These are phyloP conservation scores for Eucalyptus dawsonii DNA, from an alignment of 345 rosid species.

Conservation along the genomic window DNA sequence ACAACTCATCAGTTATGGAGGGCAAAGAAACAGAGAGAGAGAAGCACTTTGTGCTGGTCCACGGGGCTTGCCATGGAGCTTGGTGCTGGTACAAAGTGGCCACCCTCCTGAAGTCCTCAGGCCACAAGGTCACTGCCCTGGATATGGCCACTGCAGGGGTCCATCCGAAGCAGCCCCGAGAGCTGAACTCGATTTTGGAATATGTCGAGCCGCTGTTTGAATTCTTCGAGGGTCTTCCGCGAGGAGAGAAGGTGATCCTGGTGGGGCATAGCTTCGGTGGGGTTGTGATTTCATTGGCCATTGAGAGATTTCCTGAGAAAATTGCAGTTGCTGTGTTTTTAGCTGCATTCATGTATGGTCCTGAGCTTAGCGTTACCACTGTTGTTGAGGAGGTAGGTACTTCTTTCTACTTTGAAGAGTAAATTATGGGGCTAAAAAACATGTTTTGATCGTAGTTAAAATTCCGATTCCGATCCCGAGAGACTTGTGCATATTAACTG, in stretches of 20 bases:
- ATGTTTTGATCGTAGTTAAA: not conserved
- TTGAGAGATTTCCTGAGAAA: constrained; percentile 4
- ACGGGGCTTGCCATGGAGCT: constrained; percentile 30
- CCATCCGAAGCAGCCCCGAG: not conserved
- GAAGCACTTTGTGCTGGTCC: constrained; percentile 27
- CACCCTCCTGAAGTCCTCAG: constrained; percentile 8
- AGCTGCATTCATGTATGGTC: constrained; percentile 9
- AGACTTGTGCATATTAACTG: not conserved
- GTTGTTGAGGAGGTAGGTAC: not conserved
- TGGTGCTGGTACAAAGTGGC: constrained; percentile 35
- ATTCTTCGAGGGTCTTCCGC: not conserved
- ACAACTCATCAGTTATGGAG: not conserved
- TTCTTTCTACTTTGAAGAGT: not conserved
- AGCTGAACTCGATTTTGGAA: not conserved
- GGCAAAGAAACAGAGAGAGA: not conserved
- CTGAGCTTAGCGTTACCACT: not conserved
- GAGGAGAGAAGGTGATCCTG: constrained; percentile 5
- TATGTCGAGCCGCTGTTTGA: constrained; percentile 8
- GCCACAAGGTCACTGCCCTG: constrained; percentile 20
- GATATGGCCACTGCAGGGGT: constrained; percentile 24
- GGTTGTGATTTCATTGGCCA: constrained; percentile 2
- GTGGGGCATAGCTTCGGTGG: constrained; percentile 27
- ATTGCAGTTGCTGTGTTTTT: constrained; percentile 4
- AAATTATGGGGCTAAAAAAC: not conserved
- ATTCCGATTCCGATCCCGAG: not conserved